Conservation (phyloP, 495 filamentous ascomycete genomes). For the Penicillium fimorum region DNA sequence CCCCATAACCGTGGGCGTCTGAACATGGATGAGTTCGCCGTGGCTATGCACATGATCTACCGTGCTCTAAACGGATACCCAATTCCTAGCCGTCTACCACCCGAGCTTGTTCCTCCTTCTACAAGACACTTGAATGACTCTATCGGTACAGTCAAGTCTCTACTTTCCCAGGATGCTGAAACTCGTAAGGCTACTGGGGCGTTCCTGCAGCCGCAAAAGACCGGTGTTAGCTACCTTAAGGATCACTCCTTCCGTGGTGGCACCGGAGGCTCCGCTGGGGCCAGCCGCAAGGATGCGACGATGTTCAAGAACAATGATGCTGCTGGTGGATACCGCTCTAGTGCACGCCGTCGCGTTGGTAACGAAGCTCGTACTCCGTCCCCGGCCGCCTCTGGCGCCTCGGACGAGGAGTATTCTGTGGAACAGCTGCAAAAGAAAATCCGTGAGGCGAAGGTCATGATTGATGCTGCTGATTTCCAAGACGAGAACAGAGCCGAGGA, state of each 20-base stretch:
- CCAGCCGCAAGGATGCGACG: slow-evolving; percentile 83
- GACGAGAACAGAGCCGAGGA: slow-evolving; percentile 88
- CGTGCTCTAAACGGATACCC: slow-evolving; percentile 95
- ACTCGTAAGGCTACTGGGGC: slow-evolving; percentile 78
- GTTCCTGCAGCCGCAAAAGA: slow-evolving; percentile 87
- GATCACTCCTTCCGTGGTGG: slow-evolving; percentile 81
- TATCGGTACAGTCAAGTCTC: slow-evolving; percentile 86
- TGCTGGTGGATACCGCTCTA: slow-evolving; percentile 83
- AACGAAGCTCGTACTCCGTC: slow-evolving; percentile 74
- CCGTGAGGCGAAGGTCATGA: slow-evolving; percentile 87
- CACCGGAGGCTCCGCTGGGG: slow-evolving; percentile 38
- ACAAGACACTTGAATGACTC: slow-evolving; percentile 92
- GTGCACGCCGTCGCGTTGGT: slow-evolving; percentile 79
- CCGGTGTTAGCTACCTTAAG: slow-evolving; percentile 97
- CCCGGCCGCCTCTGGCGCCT: slow-evolving; percentile 67
- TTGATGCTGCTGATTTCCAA: slow-evolving; percentile 97
- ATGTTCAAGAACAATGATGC: slow-evolving; percentile 95
- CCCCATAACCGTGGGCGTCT: slow-evolving; percentile 88
- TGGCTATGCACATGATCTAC: slow-evolving; percentile 99
- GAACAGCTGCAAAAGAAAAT: slow-evolving; percentile 93
- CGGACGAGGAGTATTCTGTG: slow-evolving; percentile 77
- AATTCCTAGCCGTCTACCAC: slow-evolving; percentile 83
- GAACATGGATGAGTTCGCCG: slow-evolving; percentile 97
- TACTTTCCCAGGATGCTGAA: slow-evolving; percentile 89
- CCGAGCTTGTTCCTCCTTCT: slow-evolving; percentile 93